Percentiles rank a stretch among this genome's conserved stretches.
These are phyloP conservation scores for Clarireedia homoeocarpa DNA, from an alignment of 2,329 filamentous ascomycete genomes.

Conservation along the genomic window DNA sequence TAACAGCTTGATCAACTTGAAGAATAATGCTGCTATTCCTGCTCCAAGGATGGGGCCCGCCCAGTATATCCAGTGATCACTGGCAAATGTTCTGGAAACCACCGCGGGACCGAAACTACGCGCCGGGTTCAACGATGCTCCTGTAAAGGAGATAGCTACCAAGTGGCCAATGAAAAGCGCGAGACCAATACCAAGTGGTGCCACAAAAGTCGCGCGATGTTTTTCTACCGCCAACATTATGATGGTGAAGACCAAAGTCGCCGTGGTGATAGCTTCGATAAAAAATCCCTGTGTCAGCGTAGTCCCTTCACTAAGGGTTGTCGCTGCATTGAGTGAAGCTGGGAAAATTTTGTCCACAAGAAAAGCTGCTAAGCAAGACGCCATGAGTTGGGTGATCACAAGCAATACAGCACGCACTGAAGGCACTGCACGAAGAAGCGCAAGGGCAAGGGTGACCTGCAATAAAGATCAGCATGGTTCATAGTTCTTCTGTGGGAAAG, in stretches of 20 bases:
- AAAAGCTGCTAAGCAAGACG: conserved; percentile 33
- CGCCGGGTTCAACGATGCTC: conserved; percentile 41
- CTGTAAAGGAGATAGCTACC: conserved; percentile 33
- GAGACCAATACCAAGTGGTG: conserved; percentile 33
- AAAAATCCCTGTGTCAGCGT: conserved; percentile 39
- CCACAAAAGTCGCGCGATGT: conserved; percentile 38
- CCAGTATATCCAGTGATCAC: conserved; percentile 43
- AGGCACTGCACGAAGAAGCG: conserved; percentile 30
- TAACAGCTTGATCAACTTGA: conserved; percentile 42
- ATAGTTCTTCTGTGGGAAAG: not conserved
- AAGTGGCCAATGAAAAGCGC: conserved; percentile 39
- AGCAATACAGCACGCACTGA: conserved; percentile 27
- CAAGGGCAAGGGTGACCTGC: conserved; percentile 31
- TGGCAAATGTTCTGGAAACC: conserved; percentile 34
- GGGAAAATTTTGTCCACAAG: conserved; percentile 34
- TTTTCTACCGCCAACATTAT: conserved; percentile 44
- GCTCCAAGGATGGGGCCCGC: conserved; percentile 44
- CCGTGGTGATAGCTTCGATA: conserved; percentile 42
- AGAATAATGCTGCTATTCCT: conserved; percentile 41
- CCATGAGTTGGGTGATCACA: conserved; percentile 30
- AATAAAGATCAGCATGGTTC: not conserved
- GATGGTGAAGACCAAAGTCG: conserved; percentile 41
- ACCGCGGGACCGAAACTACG: conserved; percentile 41
- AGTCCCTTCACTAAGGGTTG: conserved; percentile 34
- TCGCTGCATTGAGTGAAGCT: conserved; percentile 31